Evolutionary conservation across 176 grass and related monocot genomes (phyloP), one percentile per base, ranked within the genome.

Genomic region (Avena sativa): DNA sequence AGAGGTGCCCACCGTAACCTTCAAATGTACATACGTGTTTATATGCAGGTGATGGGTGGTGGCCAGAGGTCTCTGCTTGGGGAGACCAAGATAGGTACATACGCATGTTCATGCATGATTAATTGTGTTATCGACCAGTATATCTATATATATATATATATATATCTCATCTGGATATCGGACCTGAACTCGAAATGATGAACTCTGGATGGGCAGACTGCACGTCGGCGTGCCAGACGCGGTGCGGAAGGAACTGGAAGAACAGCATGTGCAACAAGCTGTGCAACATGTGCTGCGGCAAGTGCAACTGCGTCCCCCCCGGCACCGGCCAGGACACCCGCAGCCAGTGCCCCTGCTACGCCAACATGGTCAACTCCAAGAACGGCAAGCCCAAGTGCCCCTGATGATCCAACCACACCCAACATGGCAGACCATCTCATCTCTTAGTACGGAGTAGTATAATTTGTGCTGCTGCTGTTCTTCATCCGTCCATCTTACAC

Each of bases 221-320:
- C 74, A 67, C 57, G 6, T 50, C 59, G 2, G 51, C 59, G 38
- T 97, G 95, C 84, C 4, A 36, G 61, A 86, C n/a, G 13, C 87
- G 92, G 9, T 97, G 95, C 90, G 36, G 74, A 36, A 72, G 19
- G 46, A 94, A 91, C 71, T 97, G 95, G 95, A 92, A 89, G 78
- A 89, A 87, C 8, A 72, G 92, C 78, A 94, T 97, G 95, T 97
- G 95, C 84, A 84, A 70, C 52, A 91, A 94, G 78, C 74, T 94
- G 90, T 97, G 95, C 74, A 91, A 91, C 14, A 69, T 82, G 12
- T 97, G 95, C 90, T 97, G 95, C 81, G 71, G 32, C 28, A 87
- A 81, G 64, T 97, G 95, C 88, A 86, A 66, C 36, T 97, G 95
- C 48, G 95, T 97, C 36, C 38, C 95, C 95, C 12, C 95, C 4